Conservation (phyloP, 2,329 filamentous ascomycete species). For the Chaetomiaceae sp. region DNA sequence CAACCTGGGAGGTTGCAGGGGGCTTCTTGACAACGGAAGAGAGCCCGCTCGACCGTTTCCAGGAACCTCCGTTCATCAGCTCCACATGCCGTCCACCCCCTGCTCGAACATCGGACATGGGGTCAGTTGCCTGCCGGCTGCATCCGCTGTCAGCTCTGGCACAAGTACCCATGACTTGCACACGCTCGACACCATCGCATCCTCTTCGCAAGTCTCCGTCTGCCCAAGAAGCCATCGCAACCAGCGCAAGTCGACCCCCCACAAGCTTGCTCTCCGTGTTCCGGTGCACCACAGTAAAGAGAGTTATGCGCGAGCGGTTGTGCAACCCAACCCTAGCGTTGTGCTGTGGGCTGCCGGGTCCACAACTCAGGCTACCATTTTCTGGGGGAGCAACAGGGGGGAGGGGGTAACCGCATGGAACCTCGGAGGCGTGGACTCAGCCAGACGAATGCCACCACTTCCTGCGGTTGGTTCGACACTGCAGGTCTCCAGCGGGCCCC, state of each 20-base stretch:
- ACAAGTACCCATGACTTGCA: too few species aligned
- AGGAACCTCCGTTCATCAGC: constrained; percentile 10
- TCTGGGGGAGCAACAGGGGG: constrained; percentile 13
- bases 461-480: constrained; percentile 13
- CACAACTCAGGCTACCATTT: constrained; percentile 10
- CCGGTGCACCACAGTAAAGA: neutral
- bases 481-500: constrained; percentile 18
- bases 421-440: constrained; percentile 2
- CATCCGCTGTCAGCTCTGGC: constrained; percentile 7
- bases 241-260: neutral
- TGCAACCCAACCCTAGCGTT: constrained; percentile 5
- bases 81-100: neutral
- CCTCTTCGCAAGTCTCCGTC: neutral
- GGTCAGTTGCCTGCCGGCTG: constrained; percentile 10
- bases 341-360: constrained; percentile 8
- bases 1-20: neutral
- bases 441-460: neutral
- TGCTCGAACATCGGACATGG: neutral
- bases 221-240: too few species aligned
- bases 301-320: neutral
- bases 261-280: neutral
- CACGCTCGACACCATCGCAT: too few species aligned
- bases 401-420: neutral
- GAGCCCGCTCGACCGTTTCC: constrained; percentile 13
- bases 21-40: neutral